Percentiles rank a stretch among this genome's conserved stretches.
Conservation (phyloP, 2,329 filamentous ascomycete species). For the Clonostachys rhizophaga region DNA sequence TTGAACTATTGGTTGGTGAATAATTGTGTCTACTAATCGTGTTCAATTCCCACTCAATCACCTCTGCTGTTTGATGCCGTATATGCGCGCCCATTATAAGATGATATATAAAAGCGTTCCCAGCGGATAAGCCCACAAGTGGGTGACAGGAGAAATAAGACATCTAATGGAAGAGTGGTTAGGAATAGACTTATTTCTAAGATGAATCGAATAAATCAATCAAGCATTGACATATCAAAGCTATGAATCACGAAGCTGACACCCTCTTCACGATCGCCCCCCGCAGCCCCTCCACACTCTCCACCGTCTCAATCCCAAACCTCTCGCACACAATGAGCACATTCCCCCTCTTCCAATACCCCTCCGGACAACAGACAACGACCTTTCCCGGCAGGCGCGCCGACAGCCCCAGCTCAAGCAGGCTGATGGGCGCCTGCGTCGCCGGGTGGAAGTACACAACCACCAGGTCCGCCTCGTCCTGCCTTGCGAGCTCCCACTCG, state of each 20-base stretch:
- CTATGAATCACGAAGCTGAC: neutral
- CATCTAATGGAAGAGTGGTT: too few relatives aligned
- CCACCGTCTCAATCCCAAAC: conserved; percentile 36
- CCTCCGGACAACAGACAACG: conserved; percentile 38
- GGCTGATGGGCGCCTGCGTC: conserved; percentile 46
- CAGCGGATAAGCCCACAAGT: too few relatives aligned
- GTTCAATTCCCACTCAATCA: too few relatives aligned
- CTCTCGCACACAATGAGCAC: conserved; percentile 47
- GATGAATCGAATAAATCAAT: too few relatives aligned
- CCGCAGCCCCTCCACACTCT: conserved; percentile 29
- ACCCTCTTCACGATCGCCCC: conserved; percentile 23
- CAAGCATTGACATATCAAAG: too few relatives aligned
- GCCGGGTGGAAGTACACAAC: conserved; percentile 47
- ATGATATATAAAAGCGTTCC: too few relatives aligned
- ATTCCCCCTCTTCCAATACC: conserved; percentile 51
- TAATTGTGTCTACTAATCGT: too few relatives aligned
- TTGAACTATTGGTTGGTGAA: too few relatives aligned
- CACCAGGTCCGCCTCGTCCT: conserved; percentile 42
- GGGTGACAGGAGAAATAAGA: too few relatives aligned
- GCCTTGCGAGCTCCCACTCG: conserved; percentile 52
- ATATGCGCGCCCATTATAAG: too few relatives aligned
- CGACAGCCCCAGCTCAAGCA: conserved; percentile 54
- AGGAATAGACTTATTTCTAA: too few relatives aligned
- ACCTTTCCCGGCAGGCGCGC: conserved; percentile 30
- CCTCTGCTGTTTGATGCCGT: too few relatives aligned